phyloP scores from a whole-genome alignment of 768 basidiomycete genomes.

The Russula abietina region DNA sequence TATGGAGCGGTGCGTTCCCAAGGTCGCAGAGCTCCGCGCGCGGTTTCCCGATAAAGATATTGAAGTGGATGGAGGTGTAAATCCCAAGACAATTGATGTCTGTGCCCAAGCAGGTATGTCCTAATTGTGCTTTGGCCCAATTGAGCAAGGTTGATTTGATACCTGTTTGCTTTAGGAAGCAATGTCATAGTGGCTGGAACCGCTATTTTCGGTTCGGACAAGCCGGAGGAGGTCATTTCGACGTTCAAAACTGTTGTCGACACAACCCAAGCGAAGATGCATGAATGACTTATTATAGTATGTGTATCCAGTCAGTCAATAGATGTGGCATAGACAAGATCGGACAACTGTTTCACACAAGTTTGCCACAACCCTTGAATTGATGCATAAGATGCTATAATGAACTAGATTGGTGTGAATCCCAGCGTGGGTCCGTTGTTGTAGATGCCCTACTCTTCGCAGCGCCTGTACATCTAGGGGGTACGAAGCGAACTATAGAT shows the following conservation, averaged over 20 bases:
- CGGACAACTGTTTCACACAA: background rate
- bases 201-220: constrained; percentile 80
- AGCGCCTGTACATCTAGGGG: constrained; percentile 9
- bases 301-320: background rate
- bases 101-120: constrained; percentile 83
- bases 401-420: constrained; percentile 9
- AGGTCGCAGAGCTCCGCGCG: constrained; percentile 82
- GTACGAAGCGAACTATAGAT: constrained; percentile 15
- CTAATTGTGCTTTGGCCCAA: constrained; percentile 14
- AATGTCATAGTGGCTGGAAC: constrained; percentile 99
- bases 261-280: constrained; percentile 51
- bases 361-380: background rate
- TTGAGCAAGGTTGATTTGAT: background rate
- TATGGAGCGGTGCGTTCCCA: constrained; percentile 84
- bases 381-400: background rate
- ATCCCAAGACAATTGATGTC: constrained; percentile 76
- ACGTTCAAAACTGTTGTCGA: constrained; percentile 65
- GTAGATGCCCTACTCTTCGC: constrained; percentile 9
- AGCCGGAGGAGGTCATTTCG: constrained; percentile 73
- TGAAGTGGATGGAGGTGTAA: constrained; percentile 98
- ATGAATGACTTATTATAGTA: constrained; percentile 10
- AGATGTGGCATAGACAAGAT: background rate
- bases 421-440: background rate
- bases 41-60: constrained; percentile 94
- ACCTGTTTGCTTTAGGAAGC: constrained; percentile 53